Evolutionary conservation across 345 rosid species (phyloP), one percentile per base, ranked within the genome.

Genomic region (Pugionium cornutum): DNA sequence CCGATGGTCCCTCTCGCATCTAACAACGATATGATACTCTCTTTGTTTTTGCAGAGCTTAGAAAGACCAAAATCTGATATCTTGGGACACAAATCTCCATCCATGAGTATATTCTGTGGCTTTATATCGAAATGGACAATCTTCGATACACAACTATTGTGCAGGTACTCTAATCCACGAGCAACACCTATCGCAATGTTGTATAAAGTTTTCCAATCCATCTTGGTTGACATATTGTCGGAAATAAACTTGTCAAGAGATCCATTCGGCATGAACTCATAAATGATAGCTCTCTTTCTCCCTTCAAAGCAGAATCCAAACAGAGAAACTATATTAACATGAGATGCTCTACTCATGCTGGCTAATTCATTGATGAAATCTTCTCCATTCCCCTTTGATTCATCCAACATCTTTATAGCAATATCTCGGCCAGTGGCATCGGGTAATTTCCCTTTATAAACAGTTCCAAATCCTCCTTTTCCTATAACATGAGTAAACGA

Each of bases 271-370:
- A 78, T 76, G 70, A 68, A 82, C 62, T 80, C 80, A 6, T 75
- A 82, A 25, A 82, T 41, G 4, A 77, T 66, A 32, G 76, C 81
- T 70, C 70, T 70, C 8, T 64, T 41, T 33, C 9, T n/a, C 2
- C 74, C 70, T 59, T 80, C 76, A 3, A 48, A 42, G 53, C 78
- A 75, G 29, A 70, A 70, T 30, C 63, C 68, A 39, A 53, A 62
- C 0, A 70, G 25, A 10, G 71, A 80, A 31, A 78, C 82, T 0
- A 82, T 35, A 40, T 82, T 82, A 42, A 79, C 76, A 75, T 81
- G 87, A 18, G 83, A 84, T n/a, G 81, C 80, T 74, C 43, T 76
- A 34, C 86, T 76, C 45, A 82, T 78, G 72, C 83, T 82, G 0
- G 64, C 75, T 51, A 82, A 58, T 43, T 83, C 86, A 25, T 80